phyloP scores from a whole-genome alignment of 768 basidiomycete species.

The Lactarius hengduanensis region DNA sequence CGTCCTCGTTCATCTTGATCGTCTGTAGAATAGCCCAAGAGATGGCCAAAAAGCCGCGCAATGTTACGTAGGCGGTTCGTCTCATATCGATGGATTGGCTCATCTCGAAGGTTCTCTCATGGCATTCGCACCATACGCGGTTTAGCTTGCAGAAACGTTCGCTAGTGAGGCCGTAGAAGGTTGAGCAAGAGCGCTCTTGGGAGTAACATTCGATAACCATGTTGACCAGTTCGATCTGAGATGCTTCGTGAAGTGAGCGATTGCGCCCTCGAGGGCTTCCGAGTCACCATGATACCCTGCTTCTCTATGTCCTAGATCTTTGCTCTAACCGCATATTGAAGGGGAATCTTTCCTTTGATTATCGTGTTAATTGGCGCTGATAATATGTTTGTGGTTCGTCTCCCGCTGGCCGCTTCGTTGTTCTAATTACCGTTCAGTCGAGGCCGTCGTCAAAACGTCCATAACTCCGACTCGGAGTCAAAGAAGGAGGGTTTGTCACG shows the following conservation, averaged over 20 bases:
- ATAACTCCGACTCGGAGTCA: no score
- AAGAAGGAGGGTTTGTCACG: slow-evolving; percentile 85
- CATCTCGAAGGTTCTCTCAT: slow-evolving; percentile 82
- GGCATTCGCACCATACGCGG: slow-evolving; percentile 87
- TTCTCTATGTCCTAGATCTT: no score
- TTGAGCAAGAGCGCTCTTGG: slow-evolving; percentile 96
- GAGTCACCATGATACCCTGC: slow-evolving; percentile 87
- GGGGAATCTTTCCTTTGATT: no score
- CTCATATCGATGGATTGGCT: slow-evolving; percentile 97
- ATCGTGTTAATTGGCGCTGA: no score
- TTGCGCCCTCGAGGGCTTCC: slow-evolving; percentile 85
- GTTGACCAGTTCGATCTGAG: slow-evolving; percentile 89
- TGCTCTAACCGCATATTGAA: no score
- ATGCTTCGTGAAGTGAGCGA: slow-evolving; percentile 52
- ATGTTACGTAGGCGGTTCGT: slow-evolving; percentile 98
- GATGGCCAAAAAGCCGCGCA: slow-evolving; percentile 93
- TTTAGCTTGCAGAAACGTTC: slow-evolving; percentile 97
- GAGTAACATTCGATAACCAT: slow-evolving; percentile 99
- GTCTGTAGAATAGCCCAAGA: slow-evolving; percentile 84
- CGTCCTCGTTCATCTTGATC: slow-evolving; percentile 95
- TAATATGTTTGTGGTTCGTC: slow-evolving; percentile 80
- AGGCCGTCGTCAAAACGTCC: slow-evolving; percentile 80
- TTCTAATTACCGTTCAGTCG: slow-evolving; percentile 50
- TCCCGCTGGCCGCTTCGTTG: not conserved
- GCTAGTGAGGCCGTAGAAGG: slow-evolving; percentile 94